phyloP scores from a whole-genome alignment of 2,329 filamentous ascomycete species.

The Aspergillus fumigatiaffinis region DNA sequence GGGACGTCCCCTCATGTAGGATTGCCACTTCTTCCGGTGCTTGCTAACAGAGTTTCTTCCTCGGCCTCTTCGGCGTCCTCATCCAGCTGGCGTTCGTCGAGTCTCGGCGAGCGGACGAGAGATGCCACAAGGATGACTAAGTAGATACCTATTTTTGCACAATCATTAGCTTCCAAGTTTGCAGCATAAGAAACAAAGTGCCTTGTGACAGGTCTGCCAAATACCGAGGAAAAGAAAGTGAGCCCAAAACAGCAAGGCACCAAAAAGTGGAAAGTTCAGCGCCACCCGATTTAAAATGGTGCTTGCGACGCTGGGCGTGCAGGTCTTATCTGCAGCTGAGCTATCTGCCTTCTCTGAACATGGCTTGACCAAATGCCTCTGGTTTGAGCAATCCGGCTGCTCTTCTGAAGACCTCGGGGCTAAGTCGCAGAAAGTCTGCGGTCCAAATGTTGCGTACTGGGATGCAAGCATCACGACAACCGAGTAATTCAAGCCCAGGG shows the following conservation, averaged over 20 bases:
- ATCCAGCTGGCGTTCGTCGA: constrained; percentile 74
- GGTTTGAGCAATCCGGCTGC: constrained; percentile 69
- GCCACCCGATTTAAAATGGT: constrained; percentile 91
- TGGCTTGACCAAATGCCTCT: constrained; percentile 65
- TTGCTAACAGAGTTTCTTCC: constrained; percentile 85
- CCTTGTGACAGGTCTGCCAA: not conserved
- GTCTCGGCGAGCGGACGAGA: constrained; percentile 72
- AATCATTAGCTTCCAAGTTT: not conserved
- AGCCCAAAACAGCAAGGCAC: constrained; percentile 89
- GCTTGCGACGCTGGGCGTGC: constrained; percentile 85
- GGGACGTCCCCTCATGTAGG: constrained; percentile 80
- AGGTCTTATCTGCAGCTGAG: constrained; percentile 70
- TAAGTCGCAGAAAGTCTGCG: constrained; percentile 87
- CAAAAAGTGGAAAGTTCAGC: constrained; percentile 93
- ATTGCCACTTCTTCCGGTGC: constrained; percentile 74
- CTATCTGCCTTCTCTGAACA: constrained; percentile 76
- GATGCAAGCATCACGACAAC: constrained; percentile 92
- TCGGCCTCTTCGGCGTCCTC: constrained; percentile 88
- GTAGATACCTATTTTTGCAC: constrained; percentile 55
- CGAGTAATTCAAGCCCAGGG: constrained; percentile 87
- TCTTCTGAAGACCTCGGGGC: constrained; percentile 58
- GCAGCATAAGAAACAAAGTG: not conserved
- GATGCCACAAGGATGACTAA: constrained; percentile 74
- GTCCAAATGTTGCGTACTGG: constrained; percentile 90
- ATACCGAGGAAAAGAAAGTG: constrained; percentile 82